Evolutionary conservation across 2,329 filamentous ascomycete species (phyloP), one percentile per base, ranked within the genome.

Genomic region (Beauveria asiatica): DNA sequence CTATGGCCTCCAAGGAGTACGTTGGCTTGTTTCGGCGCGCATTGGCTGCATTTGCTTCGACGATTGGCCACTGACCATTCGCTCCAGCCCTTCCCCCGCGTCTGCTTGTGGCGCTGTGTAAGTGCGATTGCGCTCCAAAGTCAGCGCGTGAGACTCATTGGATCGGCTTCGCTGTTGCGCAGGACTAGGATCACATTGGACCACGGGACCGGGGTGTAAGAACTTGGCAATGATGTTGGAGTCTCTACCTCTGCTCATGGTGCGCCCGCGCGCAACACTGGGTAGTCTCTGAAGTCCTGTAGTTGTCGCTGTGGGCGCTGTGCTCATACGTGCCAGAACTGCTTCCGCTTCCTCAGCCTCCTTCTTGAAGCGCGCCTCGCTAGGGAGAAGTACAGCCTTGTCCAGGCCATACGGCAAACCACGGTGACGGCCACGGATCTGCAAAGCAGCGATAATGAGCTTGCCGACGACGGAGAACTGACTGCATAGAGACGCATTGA

Each of bases 401-500:
- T 85, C 83, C 2, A 87, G 78, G 3, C 83, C 84, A 66, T 88
- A 88, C 0, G 86, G 86, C 4, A 89, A 74, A 58, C 85, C 86
- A 69, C 86, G 83, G 67, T 88, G 86, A 2, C 86, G 82, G 6
- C 86, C 86, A 71, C 86, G 85, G 60, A 88, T 82, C 73, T 86
- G 82, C 84, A 88, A 87, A 33, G 83, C 83, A 61, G 88, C 80
- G 57, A 88, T 83, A 64, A 88, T 80, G 1, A 89, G 79, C 68
- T 88, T 89, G 73, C 70, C 91, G 72, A 96, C 73, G 0, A 86
- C 81, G 13, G 81, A 84, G 72, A 99, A 97, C 66, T 97, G 84
- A 0, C 83, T 87, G 37, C 85, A 92, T 65, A 99, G 91, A 0
- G 89, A 92, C 0, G 91, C 82, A 72, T 96, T 89, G 71, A 85